phyloP scores from a whole-genome alignment of 306 rosid genomes.

The Prunus mume region DNA sequence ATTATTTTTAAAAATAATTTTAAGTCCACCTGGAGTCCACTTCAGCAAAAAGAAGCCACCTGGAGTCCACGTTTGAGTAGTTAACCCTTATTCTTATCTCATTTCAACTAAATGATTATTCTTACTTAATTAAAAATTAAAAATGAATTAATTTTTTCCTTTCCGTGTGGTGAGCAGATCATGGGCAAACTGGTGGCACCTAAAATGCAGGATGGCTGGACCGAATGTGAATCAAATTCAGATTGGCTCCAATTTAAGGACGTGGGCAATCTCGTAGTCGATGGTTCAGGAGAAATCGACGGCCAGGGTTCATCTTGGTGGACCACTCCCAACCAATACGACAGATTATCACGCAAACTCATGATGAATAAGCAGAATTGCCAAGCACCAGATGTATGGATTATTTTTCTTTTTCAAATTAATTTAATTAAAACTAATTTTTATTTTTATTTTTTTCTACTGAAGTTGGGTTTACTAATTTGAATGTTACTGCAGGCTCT shows the following conservation, averaged over 20 bases:
- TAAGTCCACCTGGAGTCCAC: too few species aligned
- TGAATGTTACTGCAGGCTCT: conserved; percentile 2
- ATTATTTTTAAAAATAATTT: too few species aligned
- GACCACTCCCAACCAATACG: neutral
- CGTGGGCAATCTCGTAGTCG: neutral
- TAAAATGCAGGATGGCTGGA: conserved; percentile 2
- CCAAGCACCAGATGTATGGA: neutral
- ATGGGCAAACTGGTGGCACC: conserved; percentile 21
- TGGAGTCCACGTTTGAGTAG: too few species aligned
- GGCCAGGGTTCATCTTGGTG: conserved; percentile 20
- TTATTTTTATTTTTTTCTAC: too few species aligned
- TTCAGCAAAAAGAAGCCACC: too few species aligned
- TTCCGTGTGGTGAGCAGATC: neutral
- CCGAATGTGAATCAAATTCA: neutral
- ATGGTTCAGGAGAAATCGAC: conserved; percentile 20
- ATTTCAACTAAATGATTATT: too few species aligned
- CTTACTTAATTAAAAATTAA: too few species aligned
- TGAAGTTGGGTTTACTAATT: neutral
- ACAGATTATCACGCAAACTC: neutral
- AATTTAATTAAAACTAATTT: neutral
- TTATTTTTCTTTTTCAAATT: too few species aligned
- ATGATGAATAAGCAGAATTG: neutral
- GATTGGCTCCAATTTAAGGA: conserved; percentile 3
- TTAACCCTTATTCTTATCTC: too few species aligned
- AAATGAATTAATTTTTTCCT: neutral